Conservation (phyloP, 2,329 filamentous ascomycete genomes). For the Aspergillus pseudotamarii region DNA sequence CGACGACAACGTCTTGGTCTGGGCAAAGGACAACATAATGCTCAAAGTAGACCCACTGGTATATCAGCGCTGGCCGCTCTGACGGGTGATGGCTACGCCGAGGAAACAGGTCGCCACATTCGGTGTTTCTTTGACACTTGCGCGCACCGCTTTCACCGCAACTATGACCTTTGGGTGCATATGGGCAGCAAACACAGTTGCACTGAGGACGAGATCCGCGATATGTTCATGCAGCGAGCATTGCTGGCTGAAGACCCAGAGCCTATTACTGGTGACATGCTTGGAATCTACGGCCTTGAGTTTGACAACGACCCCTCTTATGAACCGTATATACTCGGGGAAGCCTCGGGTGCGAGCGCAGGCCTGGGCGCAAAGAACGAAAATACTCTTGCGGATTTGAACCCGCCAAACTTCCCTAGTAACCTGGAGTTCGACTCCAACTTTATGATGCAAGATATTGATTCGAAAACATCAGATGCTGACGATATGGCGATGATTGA, state of each 20-base stretch:
- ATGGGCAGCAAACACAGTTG: constrained; percentile 50
- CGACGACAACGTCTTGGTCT: constrained; percentile 39
- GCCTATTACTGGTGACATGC: constrained; percentile 26
- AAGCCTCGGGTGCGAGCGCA: not conserved
- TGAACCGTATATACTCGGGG: constrained; percentile 16
- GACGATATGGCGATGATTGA: constrained; percentile 39
- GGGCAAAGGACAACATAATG: constrained; percentile 16
- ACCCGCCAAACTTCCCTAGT: constrained; percentile 3
- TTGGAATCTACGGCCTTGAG: constrained; percentile 42
- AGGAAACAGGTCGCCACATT: constrained; percentile 53
- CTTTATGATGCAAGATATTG: constrained; percentile 31
- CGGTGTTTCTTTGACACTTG: constrained; percentile 56
- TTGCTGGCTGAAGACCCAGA: constrained; percentile 35
- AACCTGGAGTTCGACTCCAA: constrained; percentile 18
- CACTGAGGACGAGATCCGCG: constrained; percentile 43
- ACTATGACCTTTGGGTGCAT: constrained; percentile 62
- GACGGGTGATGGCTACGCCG: constrained; percentile 59
- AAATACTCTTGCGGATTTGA: not conserved
- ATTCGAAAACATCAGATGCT: constrained; percentile 33
- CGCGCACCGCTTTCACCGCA: constrained; percentile 57
- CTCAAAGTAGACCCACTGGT: constrained; percentile 23
- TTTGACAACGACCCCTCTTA: constrained; percentile 30
- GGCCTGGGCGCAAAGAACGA: not conserved
- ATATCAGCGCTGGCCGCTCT: constrained; percentile 50
- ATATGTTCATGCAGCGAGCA: constrained; percentile 44